A percentile compares a stretch with the other conserved stretches of the same genome.
Evolutionary conservation across 495 filamentous ascomycete genomes (phyloP).

Genomic region (Bathelium albidoporum): DNA sequence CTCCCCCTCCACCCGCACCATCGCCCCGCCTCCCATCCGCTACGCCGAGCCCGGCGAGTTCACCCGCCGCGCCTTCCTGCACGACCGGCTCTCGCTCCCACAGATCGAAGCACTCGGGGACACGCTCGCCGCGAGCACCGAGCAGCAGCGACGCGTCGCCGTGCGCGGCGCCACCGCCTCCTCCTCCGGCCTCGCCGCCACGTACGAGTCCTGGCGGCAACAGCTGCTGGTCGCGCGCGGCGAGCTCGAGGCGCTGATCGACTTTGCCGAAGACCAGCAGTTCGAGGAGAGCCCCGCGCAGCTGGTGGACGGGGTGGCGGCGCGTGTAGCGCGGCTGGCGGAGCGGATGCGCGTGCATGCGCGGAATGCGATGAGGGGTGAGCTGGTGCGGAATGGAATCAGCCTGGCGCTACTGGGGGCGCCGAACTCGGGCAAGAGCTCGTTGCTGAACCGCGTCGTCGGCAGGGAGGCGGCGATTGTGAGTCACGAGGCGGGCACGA

Average conservation of each 20-base stretch:
- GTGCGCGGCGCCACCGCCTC: constrained; percentile 63
- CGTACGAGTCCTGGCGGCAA: constrained; percentile 77
- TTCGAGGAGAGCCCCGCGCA: constrained; percentile 79
- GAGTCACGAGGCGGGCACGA: constrained; percentile 82
- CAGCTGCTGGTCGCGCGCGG: constrained; percentile 71
- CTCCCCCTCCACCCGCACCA: background rate
- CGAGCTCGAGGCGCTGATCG: constrained; percentile 89
- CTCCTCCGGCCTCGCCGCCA: constrained; percentile 47
- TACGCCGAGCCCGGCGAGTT: constrained; percentile 96
- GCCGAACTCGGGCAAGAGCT: constrained; percentile 94
- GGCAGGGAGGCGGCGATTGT: constrained; percentile 92
- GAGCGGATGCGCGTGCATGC: constrained; percentile 56
- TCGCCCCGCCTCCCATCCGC: constrained; percentile 42
- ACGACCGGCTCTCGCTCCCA: constrained; percentile 74
- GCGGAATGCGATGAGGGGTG: constrained; percentile 67
- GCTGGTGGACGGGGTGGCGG: constrained; percentile 56
- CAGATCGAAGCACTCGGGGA: constrained; percentile 90
- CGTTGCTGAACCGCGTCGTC: constrained; percentile 81
- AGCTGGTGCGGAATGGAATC: constrained; percentile 79
- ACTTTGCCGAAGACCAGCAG: constrained; percentile 94
- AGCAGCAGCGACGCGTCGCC: constrained; percentile 81
- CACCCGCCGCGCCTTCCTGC: constrained; percentile 84
- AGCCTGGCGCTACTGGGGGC: constrained; percentile 76
- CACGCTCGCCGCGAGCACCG: constrained; percentile 74
- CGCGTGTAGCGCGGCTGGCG: constrained; percentile 49